Conservation (phyloP, 371 early-diverging fungal genomes). For the Basidiobolus heterosporus region DNA sequence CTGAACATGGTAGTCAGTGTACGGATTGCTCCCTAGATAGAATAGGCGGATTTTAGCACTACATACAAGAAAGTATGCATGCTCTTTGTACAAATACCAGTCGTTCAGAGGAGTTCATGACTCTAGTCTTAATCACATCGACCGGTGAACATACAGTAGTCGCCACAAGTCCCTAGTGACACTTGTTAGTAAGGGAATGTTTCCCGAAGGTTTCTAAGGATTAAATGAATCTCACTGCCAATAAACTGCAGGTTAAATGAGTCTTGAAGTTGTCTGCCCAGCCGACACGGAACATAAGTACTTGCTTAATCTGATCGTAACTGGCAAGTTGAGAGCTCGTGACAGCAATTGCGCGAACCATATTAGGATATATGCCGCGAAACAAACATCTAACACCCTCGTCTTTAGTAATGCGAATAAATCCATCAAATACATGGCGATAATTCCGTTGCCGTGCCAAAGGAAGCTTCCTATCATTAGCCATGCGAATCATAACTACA, state of each 20-base stretch:
- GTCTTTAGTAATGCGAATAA: slow-evolving; percentile 41
- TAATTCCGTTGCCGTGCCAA: slow-evolving; percentile 45
- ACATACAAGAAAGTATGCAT: no score
- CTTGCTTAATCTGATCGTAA: slow-evolving; percentile 52
- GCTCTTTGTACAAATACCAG: no score
- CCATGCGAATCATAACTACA: slow-evolving; percentile 69
- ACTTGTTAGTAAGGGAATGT: no score
- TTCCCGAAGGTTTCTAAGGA: no score
- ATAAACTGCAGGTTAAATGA: slow-evolving; percentile 57
- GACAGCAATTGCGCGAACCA: slow-evolving; percentile 63
- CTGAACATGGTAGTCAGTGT: slow-evolving; percentile 20
- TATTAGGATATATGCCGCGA: slow-evolving; percentile 55
- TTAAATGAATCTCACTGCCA: slow-evolving; percentile 37
- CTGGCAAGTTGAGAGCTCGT: slow-evolving; percentile 55
- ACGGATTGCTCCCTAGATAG: no score
- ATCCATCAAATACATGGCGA: slow-evolving; percentile 56
- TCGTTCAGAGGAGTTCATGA: slow-evolving; percentile 43
- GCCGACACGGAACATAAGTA: slow-evolving; percentile 33
- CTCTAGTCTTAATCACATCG: slow-evolving; percentile 80
- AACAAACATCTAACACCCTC: slow-evolving; percentile 48
- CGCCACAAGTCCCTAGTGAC: slow-evolving; percentile 61
- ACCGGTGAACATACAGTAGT: slow-evolving; percentile 75
- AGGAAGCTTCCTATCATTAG: slow-evolving; percentile 60
- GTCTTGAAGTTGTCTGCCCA: slow-evolving; percentile 39
- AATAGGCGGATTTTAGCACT: no score